Base-by-base conservation (phyloP, 2,329 filamentous ascomycete species). In the Dactylellina haptotyla region DNA sequence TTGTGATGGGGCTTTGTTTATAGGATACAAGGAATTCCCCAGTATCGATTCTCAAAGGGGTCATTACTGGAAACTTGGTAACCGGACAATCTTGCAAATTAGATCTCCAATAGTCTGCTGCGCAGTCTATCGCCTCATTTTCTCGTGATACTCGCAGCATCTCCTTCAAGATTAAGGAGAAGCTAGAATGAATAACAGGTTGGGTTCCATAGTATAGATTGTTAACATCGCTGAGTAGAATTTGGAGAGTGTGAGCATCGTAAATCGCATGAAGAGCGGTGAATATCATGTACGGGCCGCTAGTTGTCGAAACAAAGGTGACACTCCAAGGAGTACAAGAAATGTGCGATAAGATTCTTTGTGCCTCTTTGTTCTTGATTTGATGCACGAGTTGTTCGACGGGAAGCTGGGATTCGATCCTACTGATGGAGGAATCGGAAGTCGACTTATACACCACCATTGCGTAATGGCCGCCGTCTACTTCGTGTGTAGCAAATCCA, bases 241-340 rank as follows among this genome's bases (percentile, higher is more conserved):
- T 78, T 2, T 86, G 83, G 9, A 97, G 82, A 6, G 92, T 93
- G 41, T 87, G 84, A 0, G 92, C 93, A 81, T 97, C 93, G 76
- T 96, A 97, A 0, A 97, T 82, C 0, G 91, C 90, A 81, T 97
- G 93, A 75, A 96, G 90, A 1, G 92, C 84, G 8, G 84, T 86
- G 18, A 89, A 78, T 46, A 78, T 63, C 34, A 78, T 64, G 23
- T 84, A 81, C 41, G 87, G 79, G 3, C 78, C 67, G 2, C 73
- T 78, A 4, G 23, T 18, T 4, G 39, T 34, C 12, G 48, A 43
- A 23, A 75, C 41, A 18, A 75, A 25, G 4, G 56, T 62, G 16
- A 75, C 58, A 39, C 32, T 63, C 70, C 70, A 75, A 45, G 70
- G 48, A 4, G 70, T 56, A 2, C 64, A 69, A 9, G 77, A 67